Percentiles rank a stretch among this genome's conserved stretches.
Evolutionary conservation across 2,329 filamentous ascomycete genomes (phyloP).

Genomic region (Fusarium buharicum): DNA sequence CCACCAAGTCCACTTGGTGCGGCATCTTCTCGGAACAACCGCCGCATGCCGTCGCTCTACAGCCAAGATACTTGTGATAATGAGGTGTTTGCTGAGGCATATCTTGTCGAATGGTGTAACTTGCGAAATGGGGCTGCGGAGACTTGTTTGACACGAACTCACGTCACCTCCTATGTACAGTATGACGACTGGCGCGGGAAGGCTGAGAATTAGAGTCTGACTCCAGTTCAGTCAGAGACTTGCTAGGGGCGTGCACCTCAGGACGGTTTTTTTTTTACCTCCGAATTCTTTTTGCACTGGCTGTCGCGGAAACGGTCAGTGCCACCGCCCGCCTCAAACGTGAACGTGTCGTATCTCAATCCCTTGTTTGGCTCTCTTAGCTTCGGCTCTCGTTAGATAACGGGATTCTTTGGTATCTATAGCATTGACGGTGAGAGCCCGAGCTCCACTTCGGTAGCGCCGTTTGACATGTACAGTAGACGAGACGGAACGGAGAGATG

Average conservation of each 20-base stretch:
- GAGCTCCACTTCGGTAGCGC: constrained; percentile 38
- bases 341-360: constrained; percentile 23
- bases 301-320: constrained; percentile 31
- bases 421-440: constrained; percentile 37
- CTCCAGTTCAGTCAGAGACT: too few relatives aligned
- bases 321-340: constrained; percentile 8
- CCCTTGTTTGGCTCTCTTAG: constrained; percentile 10
- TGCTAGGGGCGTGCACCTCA: constrained; percentile 9
- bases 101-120: constrained; percentile 35
- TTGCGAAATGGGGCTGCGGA: constrained; percentile 36
- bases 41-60: constrained; percentile 22
- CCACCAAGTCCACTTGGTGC: constrained; percentile 30
- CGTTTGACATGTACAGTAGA: constrained; percentile 18
- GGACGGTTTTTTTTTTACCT: neutral
- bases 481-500: constrained; percentile 3
- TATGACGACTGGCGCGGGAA: constrained; percentile 26
- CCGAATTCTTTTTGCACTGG: constrained; percentile 24
- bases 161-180: constrained; percentile 18
- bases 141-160: constrained; percentile 23
- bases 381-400: constrained; percentile 22
- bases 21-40: constrained; percentile 40
- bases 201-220: constrained; percentile 17
- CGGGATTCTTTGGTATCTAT: constrained; percentile 9
- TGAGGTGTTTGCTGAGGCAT: constrained; percentile 29
- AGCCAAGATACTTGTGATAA: constrained; percentile 18